Evolutionary conservation across 228 moss, liverwort and hornwort species (phyloP).

Genomic region (Sphagnum fallax): DNA sequence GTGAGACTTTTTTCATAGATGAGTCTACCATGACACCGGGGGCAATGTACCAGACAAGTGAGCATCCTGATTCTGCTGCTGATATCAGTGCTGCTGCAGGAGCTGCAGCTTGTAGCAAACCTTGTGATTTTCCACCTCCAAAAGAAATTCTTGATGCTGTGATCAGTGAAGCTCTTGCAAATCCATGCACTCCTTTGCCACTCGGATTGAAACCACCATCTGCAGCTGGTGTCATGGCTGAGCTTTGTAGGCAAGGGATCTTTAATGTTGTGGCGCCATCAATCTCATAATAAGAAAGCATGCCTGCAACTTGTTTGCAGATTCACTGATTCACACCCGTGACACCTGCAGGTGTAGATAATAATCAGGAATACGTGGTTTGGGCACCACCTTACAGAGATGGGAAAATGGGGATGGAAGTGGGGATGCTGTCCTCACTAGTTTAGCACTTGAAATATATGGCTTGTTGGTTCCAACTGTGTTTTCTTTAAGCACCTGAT

Average conservation of each 20-base stretch:
- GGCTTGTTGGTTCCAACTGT: too few relatives aligned
- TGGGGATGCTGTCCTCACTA: too few relatives aligned
- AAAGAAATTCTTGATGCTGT: constrained; percentile 95
- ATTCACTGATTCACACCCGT: too few relatives aligned
- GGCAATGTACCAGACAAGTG: constrained; percentile 67
- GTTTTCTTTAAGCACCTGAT: too few relatives aligned
- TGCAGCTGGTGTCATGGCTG: constrained; percentile 93
- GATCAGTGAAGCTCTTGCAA: constrained; percentile 88
- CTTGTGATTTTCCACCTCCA: constrained; percentile 79
- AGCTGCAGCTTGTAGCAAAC: constrained; percentile 95
- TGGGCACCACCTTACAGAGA: too few relatives aligned
- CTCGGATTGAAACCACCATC: constrained; percentile 90
- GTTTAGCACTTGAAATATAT: too few relatives aligned
- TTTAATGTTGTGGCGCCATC: too few relatives aligned
- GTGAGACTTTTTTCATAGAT: constrained; percentile 72
- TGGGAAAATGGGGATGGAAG: too few relatives aligned
- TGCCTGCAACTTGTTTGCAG: too few relatives aligned
- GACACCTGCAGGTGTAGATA: too few relatives aligned
- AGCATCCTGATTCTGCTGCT: constrained; percentile 38
- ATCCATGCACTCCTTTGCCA: constrained; percentile 90
- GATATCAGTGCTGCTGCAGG: constrained; percentile 91
- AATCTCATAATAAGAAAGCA: too few relatives aligned
- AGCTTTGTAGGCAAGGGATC: constrained; percentile 90
- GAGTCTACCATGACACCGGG: constrained; percentile 44
- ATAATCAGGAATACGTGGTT: too few relatives aligned